Base-by-base conservation (phyloP, 768 basidiomycete species). In the Trametes coccinea region DNA sequence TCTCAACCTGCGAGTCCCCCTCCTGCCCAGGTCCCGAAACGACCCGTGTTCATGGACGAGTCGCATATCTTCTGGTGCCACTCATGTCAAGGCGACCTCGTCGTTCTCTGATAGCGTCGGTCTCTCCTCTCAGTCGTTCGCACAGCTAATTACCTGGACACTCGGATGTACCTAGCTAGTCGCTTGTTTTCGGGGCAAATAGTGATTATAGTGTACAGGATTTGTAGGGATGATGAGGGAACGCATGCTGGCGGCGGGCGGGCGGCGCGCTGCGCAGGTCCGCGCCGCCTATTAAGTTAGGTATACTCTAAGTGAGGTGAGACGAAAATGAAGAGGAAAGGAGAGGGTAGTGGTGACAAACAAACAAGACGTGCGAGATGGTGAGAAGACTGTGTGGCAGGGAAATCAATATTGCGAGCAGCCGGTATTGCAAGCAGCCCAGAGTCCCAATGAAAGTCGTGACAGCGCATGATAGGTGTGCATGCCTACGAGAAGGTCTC, bases 41-140 rank as follows among this genome's bases (percentile, higher is more conserved):
- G 87, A 53, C 81, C 89, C 3, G 90, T 92, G 69, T 93, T 93
- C 70, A 76, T 93, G 76, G 92, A 94, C 68, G 92, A 93, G 66
- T 86, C 91, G 30, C 92, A 93, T 71, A 84, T 94, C 16, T 93
- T 94, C 76, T 94, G 92, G 91, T 94, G 92, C 75, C 82, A 86
- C 69, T 84, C 89, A 17, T 94, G 92, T 79, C 79, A 77, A 51
- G 92, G 92, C 49, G 92, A 94, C 73, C 75, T 93, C 43, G 89
- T 94, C 43, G 85, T 93, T 62, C 75, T 94, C 60, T 90, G 74
- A 66, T 53, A 50, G 7, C 30, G 3, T 27, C 37, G 22, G 14
- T 2, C 16, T 7, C 29, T 53, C 37, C 34, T n/a, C 39, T 43
- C 40, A 14, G 16, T 43, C 40, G 8, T 5, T 16, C 22, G 22